These are phyloP conservation scores for Xerophyta viscosa DNA, from an alignment of 106 monocot genomes.

Conservation along the genomic window DNA sequence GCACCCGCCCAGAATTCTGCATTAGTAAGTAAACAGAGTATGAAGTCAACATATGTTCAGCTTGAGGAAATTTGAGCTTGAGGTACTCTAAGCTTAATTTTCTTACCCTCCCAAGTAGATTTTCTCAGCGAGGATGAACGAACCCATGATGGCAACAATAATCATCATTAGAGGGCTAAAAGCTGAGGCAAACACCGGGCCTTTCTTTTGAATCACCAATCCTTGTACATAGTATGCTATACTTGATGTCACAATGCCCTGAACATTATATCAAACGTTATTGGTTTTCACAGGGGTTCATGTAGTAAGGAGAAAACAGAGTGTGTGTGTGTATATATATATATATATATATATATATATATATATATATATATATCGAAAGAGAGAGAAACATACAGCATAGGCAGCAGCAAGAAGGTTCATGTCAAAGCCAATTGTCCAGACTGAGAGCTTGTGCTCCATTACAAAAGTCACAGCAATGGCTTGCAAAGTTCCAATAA, in stretches of 20 bases:
- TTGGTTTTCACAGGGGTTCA: not conserved
- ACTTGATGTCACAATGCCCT: constrained; percentile 68
- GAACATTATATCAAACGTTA: not conserved
- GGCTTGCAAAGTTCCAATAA: constrained; percentile 88
- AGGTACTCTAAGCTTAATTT: too few species aligned
- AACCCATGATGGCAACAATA: constrained; percentile 50
- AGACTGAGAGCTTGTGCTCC: constrained; percentile 60
- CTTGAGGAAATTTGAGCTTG: too few species aligned
- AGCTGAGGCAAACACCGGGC: constrained; percentile 51
- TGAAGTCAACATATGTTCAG: too few species aligned
- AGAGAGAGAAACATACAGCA: constrained; percentile 37
- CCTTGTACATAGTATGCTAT: constrained; percentile 73
- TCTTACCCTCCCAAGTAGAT: constrained; percentile 53
- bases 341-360: too few species aligned
- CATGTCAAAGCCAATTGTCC: constrained; percentile 89
- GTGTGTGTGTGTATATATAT: constrained; percentile 1
- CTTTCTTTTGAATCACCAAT: constrained; percentile 40
- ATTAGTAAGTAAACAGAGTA: not conserved
- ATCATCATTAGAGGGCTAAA: constrained; percentile 64
- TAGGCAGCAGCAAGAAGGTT: constrained; percentile 99
- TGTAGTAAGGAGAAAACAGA: not conserved
- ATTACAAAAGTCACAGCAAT: constrained; percentile 75
- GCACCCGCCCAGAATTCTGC: constrained; percentile 61
- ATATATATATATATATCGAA: too few species aligned
- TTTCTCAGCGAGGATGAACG: constrained; percentile 46